Evolutionary conservation across 768 basidiomycete species (phyloP), one percentile per base, ranked within the genome.

Genomic region (Trametopsis cervina): DNA sequence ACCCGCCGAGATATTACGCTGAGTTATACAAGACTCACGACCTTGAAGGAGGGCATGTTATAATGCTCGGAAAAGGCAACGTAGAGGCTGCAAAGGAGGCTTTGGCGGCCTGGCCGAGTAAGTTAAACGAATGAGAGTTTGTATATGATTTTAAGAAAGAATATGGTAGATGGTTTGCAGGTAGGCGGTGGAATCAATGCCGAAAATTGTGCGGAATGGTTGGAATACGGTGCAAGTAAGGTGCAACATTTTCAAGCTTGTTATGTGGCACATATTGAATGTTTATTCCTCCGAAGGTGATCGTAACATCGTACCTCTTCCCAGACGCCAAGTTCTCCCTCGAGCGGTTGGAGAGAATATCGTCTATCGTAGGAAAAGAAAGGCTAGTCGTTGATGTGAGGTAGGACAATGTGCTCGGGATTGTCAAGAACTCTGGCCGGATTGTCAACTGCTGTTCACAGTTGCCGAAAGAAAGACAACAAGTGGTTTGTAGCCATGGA

Each of bases 401-500:
- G 95, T 89, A 55, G n/a, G n/a, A n/a, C 36, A 74, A 50, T 15
- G 1, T 15, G 24, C 33, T 11, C 20, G 18, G 15, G 29, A 24
- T 36, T 45, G 3, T 36, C 33, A 42, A 27, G 20, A 11, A 42
- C 12, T 24, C 10, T 49, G 10, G 9, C 21, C 15, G 2, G 25
- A 15, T 47, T n/a, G 47, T 21, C 39, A 33, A 29, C 48, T 37
- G 39, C 26, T 54, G 17, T 6, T 18, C n/a, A 13, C 53, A 97
- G 95, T 62, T 99, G 95, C 66, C 82, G 95, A 17, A 75, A 78
- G 55, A 69, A 81, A 59, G 84, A 69, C 7, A 70, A 79, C 40
- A 80, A 70, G 53, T 99, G 96, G 96, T 72, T 91, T 26, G 87
- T 99, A 11, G 93, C 95, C 10, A 97, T 94, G 93, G 95, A 98